Percentiles rank a stretch among this genome's conserved stretches.
These are phyloP conservation scores for Acanthamoeba culbertsoni DNA, from an alignment of 208 protist genomes.

Conservation along the genomic window DNA sequence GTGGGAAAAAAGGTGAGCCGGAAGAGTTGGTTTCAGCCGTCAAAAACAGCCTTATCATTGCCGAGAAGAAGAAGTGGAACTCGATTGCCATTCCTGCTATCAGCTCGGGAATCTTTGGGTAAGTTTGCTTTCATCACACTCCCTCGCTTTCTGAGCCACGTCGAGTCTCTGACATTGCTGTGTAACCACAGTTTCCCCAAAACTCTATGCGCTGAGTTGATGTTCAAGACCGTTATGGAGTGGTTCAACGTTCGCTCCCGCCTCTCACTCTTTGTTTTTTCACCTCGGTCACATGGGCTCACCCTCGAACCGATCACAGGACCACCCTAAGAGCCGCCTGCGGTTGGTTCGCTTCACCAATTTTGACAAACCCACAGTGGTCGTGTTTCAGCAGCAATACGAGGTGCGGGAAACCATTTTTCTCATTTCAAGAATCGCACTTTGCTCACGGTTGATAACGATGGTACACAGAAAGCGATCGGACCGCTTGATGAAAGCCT, in stretches of 20 bases:
- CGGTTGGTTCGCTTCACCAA: constrained; percentile 25
- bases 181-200: background rate
- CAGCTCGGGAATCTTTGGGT: constrained; percentile 47
- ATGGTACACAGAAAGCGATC: background rate
- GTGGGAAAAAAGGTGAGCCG: background rate
- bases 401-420: background rate
- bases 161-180: no score
- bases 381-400: constrained; percentile 32
- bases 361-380: constrained; percentile 46
- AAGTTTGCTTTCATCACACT: background rate
- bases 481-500: background rate
- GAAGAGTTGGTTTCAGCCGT: constrained; percentile 22
- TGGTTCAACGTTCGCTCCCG: background rate
- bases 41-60: constrained; percentile 3
- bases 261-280: background rate
- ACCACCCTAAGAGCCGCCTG: background rate
- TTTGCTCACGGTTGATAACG: background rate
- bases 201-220: constrained; percentile 14
- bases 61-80: constrained; percentile 8
- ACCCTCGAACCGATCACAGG: background rate
- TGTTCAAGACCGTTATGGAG: constrained; percentile 45
- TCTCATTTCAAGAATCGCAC: background rate
- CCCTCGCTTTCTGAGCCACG: no score
- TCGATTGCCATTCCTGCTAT: constrained; percentile 28
- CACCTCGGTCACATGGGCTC: background rate